Percentiles rank a stretch among this genome's conserved stretches.
phyloP scores from a whole-genome alignment of 1,284 basidiomycete species.

The Microbotryum intermedium region DNA sequence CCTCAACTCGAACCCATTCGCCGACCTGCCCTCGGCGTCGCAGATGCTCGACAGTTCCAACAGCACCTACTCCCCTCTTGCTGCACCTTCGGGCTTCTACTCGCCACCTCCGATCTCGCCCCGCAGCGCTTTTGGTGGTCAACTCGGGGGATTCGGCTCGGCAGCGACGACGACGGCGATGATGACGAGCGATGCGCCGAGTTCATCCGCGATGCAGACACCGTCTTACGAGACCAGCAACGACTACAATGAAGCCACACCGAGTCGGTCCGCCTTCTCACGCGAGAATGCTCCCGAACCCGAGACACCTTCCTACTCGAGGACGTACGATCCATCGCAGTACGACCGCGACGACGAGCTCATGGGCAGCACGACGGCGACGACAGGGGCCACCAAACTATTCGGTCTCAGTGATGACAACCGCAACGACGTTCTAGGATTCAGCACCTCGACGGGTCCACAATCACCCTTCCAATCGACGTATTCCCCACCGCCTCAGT shows the following conservation, averaged over 20 bases:
- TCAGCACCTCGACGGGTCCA: not conserved
- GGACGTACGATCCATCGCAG: not conserved
- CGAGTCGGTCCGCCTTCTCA: not conserved
- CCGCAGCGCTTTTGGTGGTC: not conserved
- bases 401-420: not conserved
- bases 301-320: slow-evolving; percentile 10
- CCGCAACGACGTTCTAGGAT: not conserved
- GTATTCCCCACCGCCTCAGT: not conserved
- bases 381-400: not conserved
- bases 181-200: too few relatives aligned
- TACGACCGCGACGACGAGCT: not conserved
- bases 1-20: slow-evolving; percentile 22
- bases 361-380: not conserved
- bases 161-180: not conserved
- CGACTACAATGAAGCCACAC: not conserved
- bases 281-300: slow-evolving; percentile 20
- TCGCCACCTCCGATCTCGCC: not conserved
- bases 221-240: not conserved
- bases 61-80: not conserved
- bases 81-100: not conserved
- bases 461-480: not conserved
- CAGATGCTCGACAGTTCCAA: not conserved
- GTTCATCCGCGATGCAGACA: not conserved
- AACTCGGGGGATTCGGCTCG: not conserved
- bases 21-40: slow-evolving; percentile 11